Base-by-base conservation (phyloP, 2,329 filamentous ascomycete species). In the Xylariaceae sp. region DNA sequence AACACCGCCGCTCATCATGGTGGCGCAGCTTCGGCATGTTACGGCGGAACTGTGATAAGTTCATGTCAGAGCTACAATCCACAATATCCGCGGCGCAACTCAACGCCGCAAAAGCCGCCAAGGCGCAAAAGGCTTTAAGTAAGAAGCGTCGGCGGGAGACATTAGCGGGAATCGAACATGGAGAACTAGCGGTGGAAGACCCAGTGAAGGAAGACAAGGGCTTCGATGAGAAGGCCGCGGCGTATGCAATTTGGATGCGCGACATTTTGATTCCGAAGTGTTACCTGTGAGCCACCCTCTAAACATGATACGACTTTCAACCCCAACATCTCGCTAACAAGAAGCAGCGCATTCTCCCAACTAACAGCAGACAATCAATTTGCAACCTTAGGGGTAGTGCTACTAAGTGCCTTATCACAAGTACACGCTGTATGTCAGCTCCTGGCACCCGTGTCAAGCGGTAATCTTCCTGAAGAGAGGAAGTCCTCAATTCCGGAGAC, bases 1-100 rank as follows among this genome's bases (percentile, higher is more conserved):
- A 97, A 73, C 93, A 97, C 70, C 85, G 85, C 50, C 78, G 81
- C 56, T 81, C 86, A 31, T 82, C 84, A 66, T 99, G 93, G 93
- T 97, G 89, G 83, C 67, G 73, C 14, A 82, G 84, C 62, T 83
- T 97, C 55, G 80, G 80, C 48, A 79, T 87, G 58, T 78, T 97
- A 58, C 84, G 89, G 34, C 87, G 89, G 43, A 78, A 84, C 51
- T 68, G 87, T 9, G 71, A 73, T 9, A 78, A 79, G 49, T 72
- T 96, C 2, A 62, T 77, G 1, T 53, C 60, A 14, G 68, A 68
- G 19, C 66, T 75, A 16, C 59, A 71, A 45, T 52, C 56, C 1
- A 67, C 58, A 10, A 12, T 45, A 45, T 41, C 50, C 42, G 10
- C 42, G 16, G 49, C 51, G 48, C 56, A 44, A 42, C 45, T 47